Evolutionary conservation across 345 rosid species (phyloP).

Genomic region (Acer negundo): DNA sequence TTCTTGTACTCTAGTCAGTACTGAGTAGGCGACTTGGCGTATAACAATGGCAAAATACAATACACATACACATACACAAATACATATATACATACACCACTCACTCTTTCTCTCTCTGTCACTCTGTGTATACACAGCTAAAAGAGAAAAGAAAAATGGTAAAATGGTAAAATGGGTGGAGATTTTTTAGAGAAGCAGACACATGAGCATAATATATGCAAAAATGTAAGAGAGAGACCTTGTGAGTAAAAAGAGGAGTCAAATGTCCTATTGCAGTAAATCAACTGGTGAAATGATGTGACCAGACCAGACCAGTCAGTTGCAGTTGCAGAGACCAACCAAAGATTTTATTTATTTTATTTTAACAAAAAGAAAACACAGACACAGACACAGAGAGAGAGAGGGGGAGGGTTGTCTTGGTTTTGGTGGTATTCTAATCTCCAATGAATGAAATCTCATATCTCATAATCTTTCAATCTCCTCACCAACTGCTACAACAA

Average conservation of each 20-base stretch:
- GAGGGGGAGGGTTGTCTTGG: conserved; percentile 22
- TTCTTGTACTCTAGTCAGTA: neutral
- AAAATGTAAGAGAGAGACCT: conserved; percentile 19
- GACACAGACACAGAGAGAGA: conserved; percentile 4
- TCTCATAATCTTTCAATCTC: too few relatives aligned
- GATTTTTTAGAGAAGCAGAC: conserved; percentile 15
- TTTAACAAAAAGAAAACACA: neutral
- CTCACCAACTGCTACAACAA: too few relatives aligned
- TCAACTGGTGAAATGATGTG: conserved; percentile 26
- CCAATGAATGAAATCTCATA: too few relatives aligned
- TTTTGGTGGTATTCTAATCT: neutral
- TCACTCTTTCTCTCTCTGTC: neutral
- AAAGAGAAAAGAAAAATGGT: neutral
- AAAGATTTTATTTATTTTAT: neutral
- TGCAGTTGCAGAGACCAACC: conserved; percentile 9
- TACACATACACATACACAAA: too few relatives aligned
- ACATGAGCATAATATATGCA: neutral
- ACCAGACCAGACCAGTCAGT: conserved; percentile 22
- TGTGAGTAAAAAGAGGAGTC: conserved; percentile 56
- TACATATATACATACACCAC: too few relatives aligned
- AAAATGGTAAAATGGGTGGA: conserved; percentile 3
- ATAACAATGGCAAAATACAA: conserved; percentile 5
- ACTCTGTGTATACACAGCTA: too few relatives aligned
- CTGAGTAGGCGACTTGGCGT: conserved; percentile 16
- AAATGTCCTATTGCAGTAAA: conserved; percentile 25